Conservation (phyloP, 495 filamentous ascomycete species). For the Penicillium salamii region DNA sequence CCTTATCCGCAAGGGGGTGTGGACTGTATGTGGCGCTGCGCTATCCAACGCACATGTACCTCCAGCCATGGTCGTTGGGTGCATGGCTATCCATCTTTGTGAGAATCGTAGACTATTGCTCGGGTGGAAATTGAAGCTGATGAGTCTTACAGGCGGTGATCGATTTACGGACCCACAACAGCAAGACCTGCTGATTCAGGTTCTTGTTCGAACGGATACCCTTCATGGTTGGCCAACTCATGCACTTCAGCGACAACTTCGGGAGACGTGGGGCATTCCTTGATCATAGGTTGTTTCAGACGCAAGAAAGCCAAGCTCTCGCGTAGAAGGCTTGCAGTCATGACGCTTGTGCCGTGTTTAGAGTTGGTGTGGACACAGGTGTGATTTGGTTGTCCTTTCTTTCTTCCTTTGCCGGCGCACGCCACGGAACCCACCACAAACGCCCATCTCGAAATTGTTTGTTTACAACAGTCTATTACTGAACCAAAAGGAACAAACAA, state of each 20-base stretch:
- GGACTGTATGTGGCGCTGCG: constrained; percentile 25
- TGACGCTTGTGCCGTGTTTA: not conserved
- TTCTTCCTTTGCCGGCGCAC: not conserved
- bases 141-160: constrained; percentile 17
- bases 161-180: constrained; percentile 23
- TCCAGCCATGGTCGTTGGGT: constrained; percentile 24
- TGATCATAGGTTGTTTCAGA: constrained; percentile 7
- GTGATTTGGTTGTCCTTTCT: not conserved
- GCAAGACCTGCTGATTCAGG: constrained; percentile 21
- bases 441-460: not conserved
- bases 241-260: constrained; percentile 20
- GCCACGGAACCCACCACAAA: not conserved
- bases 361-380: not conserved
- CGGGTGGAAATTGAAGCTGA: not conserved
- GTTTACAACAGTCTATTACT: not conserved
- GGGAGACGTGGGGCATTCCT: constrained; percentile 20
- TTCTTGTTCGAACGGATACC: constrained; percentile 16
- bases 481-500: not conserved
- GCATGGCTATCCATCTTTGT: constrained; percentile 26
- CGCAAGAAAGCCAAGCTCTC: not conserved
- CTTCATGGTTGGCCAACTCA: constrained; percentile 26
- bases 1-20: constrained; percentile 22
- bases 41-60: constrained; percentile 22
- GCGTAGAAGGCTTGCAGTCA: not conserved
- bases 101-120: not conserved